Base-by-base conservation (phyloP, 1,284 basidiomycete species). In the Taiwanofungus camphoratus region DNA sequence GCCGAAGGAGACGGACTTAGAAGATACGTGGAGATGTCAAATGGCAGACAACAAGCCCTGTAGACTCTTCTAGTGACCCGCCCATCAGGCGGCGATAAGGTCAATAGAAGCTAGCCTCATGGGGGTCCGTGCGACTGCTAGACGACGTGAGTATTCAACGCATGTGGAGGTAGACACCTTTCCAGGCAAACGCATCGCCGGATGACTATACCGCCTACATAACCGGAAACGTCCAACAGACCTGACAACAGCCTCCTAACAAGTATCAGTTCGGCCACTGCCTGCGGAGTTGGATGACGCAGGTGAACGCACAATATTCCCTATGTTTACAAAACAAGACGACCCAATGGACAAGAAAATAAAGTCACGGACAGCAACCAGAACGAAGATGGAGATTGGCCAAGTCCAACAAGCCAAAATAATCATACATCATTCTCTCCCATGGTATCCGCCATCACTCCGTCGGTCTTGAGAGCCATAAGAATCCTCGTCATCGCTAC, bases 401-500 rank as follows among this genome's bases (percentile, higher is more conserved):
- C 19, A 20, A 22, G 40, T 37, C 41, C 44, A 9, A 34, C 13
- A 26, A 39, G 21, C 26, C 42, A 41, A 38, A 41, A 27, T 39
- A 23, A 40, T n/a, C 27, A 32, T 19, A 32, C 42, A 39, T 50
- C 42, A 53, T 22, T 59, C 53, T 39, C 56, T 46, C 34, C 59
- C 56, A 20, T 48, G 50, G 31, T 60, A 60, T 12, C 60, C 61
- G 15, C 46, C 39, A 15, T 65, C 62, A 51, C 58, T 62, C 39
- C 57, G 54, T 24, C 55, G 44, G 35, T 61, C 62, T 44, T 60
- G 63, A 12, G 63, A 63, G 32, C 56, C 59, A 44, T 57, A 62
- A 33, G 63, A 65, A 35, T 60, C 63, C 37, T 63, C 62, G 52
- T 65, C 62, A 53, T 65, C 59, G 52, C 56, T 60, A 40, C 50